A percentile compares a stretch with the other conserved stretches of the same genome.
phyloP scores from a whole-genome alignment of 768 basidiomycete species.

The Hemileccinum impolitum region DNA sequence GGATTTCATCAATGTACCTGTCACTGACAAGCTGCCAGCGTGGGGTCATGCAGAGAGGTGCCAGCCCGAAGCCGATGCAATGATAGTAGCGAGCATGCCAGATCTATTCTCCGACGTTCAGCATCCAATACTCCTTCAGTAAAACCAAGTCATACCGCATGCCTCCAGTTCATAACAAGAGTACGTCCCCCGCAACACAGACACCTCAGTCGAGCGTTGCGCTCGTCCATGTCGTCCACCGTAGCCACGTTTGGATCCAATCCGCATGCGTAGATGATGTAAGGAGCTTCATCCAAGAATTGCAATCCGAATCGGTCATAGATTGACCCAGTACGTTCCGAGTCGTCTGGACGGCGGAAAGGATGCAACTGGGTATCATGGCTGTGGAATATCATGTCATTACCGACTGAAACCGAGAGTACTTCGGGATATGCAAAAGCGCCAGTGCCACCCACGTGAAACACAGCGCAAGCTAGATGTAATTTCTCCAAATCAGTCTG shows the following conservation, averaged over 20 bases:
- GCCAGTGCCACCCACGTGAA: neutral
- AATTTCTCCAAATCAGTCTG: neutral
- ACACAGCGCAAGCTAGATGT: slow-evolving; percentile 7
- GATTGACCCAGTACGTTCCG: neutral
- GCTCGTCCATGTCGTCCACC: slow-evolving; percentile 10
- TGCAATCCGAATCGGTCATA: neutral
- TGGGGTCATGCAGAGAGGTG: neutral
- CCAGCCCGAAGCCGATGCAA: neutral
- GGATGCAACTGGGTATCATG: neutral
- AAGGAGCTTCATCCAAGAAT: slow-evolving; percentile 1
- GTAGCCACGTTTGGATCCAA: slow-evolving; percentile 13
- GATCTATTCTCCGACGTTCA: neutral
- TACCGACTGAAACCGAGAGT: neutral
- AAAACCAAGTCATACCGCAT: slow-evolving; percentile 5
- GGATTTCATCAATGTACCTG: neutral
- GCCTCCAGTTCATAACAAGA: slow-evolving; percentile 4
- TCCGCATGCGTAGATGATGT: slow-evolving; percentile 13
- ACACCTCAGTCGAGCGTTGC: slow-evolving; percentile 5
- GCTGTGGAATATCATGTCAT: neutral
- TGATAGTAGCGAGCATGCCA: neutral
- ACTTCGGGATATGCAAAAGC: slow-evolving; percentile 2
- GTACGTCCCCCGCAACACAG: neutral
- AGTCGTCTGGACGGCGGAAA: neutral
- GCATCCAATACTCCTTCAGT: neutral
- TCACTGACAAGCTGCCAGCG: slow-evolving; percentile 3